phyloP scores from a whole-genome alignment of 495 filamentous ascomycete species.

The Trichoderma gamsii region DNA sequence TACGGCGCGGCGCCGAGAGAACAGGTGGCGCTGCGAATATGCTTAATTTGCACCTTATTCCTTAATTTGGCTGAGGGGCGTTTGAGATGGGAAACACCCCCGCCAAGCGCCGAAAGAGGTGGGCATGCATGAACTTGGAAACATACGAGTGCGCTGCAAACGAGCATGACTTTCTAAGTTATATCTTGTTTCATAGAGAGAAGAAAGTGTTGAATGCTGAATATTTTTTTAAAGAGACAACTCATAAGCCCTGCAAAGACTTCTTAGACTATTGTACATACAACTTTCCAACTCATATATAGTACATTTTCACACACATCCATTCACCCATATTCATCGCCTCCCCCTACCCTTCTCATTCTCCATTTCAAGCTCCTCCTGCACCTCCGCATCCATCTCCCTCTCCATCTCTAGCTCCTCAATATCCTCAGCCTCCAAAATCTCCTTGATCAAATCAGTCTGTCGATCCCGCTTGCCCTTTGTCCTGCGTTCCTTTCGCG shows the following conservation, averaged over 20 bases:
- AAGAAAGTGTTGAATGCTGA: no score
- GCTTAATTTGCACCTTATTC: neutral
- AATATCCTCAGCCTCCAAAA: slow-evolving; percentile 29
- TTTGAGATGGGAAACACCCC: no score
- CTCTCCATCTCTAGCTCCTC: slow-evolving; percentile 12
- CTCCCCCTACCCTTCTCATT: neutral
- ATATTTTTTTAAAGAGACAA: no score
- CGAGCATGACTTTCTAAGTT: no score
- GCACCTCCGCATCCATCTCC: slow-evolving; percentile 20
- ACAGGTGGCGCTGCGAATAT: neutral
- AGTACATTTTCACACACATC: neutral
- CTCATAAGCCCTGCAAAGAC: neutral
- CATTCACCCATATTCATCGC: neutral
- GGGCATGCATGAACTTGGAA: no score
- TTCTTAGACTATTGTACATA: neutral
- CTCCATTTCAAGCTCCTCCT: slow-evolving; percentile 17
- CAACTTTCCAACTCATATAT: neutral
- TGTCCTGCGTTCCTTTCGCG: slow-evolving; percentile 18
- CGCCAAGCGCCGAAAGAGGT: neutral
- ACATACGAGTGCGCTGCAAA: no score
- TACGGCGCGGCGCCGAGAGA: no score
- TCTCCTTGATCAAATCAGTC: slow-evolving; percentile 28
- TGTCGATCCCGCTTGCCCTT: slow-evolving; percentile 25
- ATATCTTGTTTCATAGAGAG: no score
- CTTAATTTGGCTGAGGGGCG: neutral